phyloP scores from a whole-genome alignment of 306 rosid genomes.

The Ammopiptanthus mongolicus region DNA sequence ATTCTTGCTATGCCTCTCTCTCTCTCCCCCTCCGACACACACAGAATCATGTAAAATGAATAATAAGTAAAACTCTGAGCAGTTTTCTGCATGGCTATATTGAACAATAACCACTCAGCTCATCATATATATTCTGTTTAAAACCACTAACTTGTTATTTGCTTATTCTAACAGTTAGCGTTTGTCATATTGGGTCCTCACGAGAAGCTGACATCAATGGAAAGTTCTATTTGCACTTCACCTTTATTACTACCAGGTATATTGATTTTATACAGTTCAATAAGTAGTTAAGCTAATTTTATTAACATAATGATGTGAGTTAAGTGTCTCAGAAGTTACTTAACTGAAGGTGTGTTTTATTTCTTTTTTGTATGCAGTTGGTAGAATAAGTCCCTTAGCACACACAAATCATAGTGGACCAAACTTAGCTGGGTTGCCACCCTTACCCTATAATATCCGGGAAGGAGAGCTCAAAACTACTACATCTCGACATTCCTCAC shows the following conservation, averaged over 20 bases:
- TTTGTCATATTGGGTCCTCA: background rate
- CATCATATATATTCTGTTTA: background rate
- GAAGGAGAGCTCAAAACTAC: slow-evolving; percentile 18
- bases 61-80: background rate
- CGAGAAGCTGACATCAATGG: slow-evolving; percentile 29
- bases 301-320: background rate
- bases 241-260: slow-evolving; percentile 51
- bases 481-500: slow-evolving; percentile 27
- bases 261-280: background rate
- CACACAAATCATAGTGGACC: slow-evolving; percentile 14
- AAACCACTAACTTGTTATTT: background rate
- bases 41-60: background rate
- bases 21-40: too few relatives aligned
- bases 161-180: background rate
- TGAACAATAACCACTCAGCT: background rate
- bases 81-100: background rate
- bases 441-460: slow-evolving; percentile 26
- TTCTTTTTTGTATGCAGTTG: slow-evolving; percentile 22
- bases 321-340: background rate
- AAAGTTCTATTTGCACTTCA: slow-evolving; percentile 26
- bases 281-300: background rate
- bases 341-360: background rate
- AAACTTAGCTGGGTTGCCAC: slow-evolving; percentile 24
- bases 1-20: too few relatives aligned
- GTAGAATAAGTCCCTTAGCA: slow-evolving; percentile 19